Base-by-base conservation (phyloP, 352 stramenopile species). In the Phytophthora idaei region DNA sequence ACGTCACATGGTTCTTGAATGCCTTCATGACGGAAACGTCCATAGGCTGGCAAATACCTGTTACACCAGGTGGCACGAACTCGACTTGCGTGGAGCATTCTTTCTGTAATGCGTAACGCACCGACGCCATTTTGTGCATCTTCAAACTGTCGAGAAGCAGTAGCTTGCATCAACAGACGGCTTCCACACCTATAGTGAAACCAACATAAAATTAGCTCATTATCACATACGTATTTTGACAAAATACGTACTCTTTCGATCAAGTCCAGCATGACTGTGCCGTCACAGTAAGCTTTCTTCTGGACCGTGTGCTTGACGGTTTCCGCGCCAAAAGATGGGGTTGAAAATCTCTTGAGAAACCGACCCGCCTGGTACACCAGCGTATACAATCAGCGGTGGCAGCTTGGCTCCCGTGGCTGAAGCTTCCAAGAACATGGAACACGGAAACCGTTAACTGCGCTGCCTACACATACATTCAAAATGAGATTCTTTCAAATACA, bases 31-130 rank as follows among this genome's bases (percentile, higher is more conserved):
- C 56, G 2, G 56, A 42, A 8, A 71, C 64, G 10, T 66, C 50
- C 51, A 66, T 71, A 2, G 50, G 32, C 29, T 71, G 64, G 44
- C 57, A 50, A 11, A 71, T 34, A 1, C 42, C 56, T 17, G 57
- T 71, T 8, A 66, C 17, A 0, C 56, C 50, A 0, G 64, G 32
- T 14, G 56, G 57, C 1, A 71, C 51, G 27, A 49, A 71, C 11
- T 71, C 42, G 5, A 66, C 39, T 41, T 51, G 57, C 27, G 51
- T 66, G 57, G 41, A 54, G 37, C 49, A 61, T 15, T 60, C 44
- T 32, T 65, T 1, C 27, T 61, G 55, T 25, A 50, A 54, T 0
- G 10, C 17, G 31, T 41, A 14, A 4, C 56, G 29, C 0, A 63
- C 56, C 4, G 45, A 50, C 15, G 29, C 21, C 34, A 63, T 63